Percentiles rank a stretch among this genome's conserved stretches.
Evolutionary conservation across 2,329 filamentous ascomycete genomes (phyloP).

Genomic region (Calonectria pteridis): DNA sequence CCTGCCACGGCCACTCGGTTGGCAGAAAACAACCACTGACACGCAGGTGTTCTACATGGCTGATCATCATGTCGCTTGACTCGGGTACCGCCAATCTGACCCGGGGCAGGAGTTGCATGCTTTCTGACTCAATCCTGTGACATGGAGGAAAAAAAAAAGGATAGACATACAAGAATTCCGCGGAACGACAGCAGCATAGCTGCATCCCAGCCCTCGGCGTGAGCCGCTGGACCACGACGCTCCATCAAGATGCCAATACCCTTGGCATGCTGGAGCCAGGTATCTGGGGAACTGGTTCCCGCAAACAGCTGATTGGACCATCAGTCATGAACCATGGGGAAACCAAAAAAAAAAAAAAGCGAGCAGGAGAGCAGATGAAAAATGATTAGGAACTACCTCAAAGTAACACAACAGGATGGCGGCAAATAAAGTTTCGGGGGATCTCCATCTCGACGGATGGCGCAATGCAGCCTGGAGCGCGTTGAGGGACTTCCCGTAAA

Average conservation of each 20-base stretch:
- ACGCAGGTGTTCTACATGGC: not conserved
- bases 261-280: slow-evolving; percentile 55
- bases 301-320: slow-evolving; percentile 52
- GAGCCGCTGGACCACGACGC: slow-evolving; percentile 52
- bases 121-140: not conserved
- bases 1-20: slow-evolving; percentile 14
- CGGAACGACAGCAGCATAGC: slow-evolving; percentile 54
- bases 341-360: not conserved
- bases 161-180: slow-evolving; percentile 50
- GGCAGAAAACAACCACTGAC: slow-evolving; percentile 1
- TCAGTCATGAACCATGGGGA: slow-evolving; percentile 26
- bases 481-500: slow-evolving; percentile 54
- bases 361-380: not conserved
- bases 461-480: slow-evolving; percentile 52
- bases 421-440: slow-evolving; percentile 56
- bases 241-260: slow-evolving; percentile 55
- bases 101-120: not conserved
- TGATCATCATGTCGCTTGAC: slow-evolving; percentile 12
- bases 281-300: slow-evolving; percentile 51
- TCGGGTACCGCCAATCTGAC: not conserved
- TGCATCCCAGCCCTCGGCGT: slow-evolving; percentile 52
- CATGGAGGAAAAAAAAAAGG: slow-evolving; percentile 8
- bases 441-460: slow-evolving; percentile 54
- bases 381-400: slow-evolving; percentile 46
- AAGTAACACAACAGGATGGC: slow-evolving; percentile 56